These are phyloP conservation scores for Cryptococcus sp. DNA, from an alignment of 1,284 basidiomycete species.

Conservation along the genomic window DNA sequence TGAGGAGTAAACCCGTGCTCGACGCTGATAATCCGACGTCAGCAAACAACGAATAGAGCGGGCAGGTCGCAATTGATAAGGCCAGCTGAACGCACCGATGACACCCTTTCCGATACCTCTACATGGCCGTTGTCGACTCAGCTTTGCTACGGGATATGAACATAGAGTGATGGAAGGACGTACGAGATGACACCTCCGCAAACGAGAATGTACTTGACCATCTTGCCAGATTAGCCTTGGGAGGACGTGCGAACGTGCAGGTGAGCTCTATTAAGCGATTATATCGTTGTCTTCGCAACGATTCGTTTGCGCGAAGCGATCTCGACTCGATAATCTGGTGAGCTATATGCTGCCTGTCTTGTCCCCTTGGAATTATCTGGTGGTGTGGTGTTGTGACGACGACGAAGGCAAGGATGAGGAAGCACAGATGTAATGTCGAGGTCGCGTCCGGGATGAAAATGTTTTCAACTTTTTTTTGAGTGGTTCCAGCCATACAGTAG, in stretches of 20 bases:
- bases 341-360: no score
- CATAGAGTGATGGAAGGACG: conserved; percentile 13
- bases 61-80: conserved; percentile 14
- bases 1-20: conserved; percentile 92
- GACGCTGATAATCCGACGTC: conserved; percentile 65
- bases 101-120: conserved; percentile 94
- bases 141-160: no score
- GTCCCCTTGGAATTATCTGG: no score
- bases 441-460: neutral
- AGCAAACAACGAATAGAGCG: neutral
- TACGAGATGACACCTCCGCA: conserved; percentile 79
- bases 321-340: no score
- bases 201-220: conserved; percentile 81
- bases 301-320: no score
- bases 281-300: no score
- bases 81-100: conserved; percentile 66
- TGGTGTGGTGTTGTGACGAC: no score
- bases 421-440: neutral
- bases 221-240: conserved; percentile 12
- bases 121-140: neutral
- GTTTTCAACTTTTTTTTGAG: neutral
- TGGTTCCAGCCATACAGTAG: neutral
- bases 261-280: neutral
- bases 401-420: no score
- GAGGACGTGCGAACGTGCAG: no score